These are phyloP conservation scores for Aspergillus olivimuriae DNA, from an alignment of 495 filamentous ascomycete species.

Conservation along the genomic window DNA sequence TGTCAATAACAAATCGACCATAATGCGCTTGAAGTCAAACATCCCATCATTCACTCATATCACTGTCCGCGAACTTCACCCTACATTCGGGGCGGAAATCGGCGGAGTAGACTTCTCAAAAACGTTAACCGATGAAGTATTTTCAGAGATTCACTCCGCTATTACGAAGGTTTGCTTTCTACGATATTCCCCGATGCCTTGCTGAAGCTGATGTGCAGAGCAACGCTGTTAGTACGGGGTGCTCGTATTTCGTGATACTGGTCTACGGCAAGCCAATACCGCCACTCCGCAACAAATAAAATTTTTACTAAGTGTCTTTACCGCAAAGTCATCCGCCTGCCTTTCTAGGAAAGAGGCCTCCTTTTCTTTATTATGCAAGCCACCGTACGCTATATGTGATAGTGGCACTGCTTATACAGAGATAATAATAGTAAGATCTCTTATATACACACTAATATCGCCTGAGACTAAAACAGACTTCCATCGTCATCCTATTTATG, in stretches of 20 bases:
- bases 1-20: background rate
- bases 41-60: background rate
- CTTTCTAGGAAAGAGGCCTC: no score
- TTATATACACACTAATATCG: no score
- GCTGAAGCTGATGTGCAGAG: background rate
- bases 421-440: no score
- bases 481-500: no score
- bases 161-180: background rate
- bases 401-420: no score
- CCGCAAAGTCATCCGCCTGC: no score
- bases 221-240: background rate
- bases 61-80: background rate
- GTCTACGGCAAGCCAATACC: no score
- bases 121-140: background rate
- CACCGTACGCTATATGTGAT: no score
- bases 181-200: background rate
- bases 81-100: background rate
- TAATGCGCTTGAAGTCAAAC: background rate
- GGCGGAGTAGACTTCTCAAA: background rate
- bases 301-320: no score
- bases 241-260: background rate
- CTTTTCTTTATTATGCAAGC: no score
- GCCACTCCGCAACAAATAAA: no score
- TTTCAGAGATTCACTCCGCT: background rate
- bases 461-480: no score